Conservation (phyloP, 345 rosid genomes). For the Aegle marmelos region DNA sequence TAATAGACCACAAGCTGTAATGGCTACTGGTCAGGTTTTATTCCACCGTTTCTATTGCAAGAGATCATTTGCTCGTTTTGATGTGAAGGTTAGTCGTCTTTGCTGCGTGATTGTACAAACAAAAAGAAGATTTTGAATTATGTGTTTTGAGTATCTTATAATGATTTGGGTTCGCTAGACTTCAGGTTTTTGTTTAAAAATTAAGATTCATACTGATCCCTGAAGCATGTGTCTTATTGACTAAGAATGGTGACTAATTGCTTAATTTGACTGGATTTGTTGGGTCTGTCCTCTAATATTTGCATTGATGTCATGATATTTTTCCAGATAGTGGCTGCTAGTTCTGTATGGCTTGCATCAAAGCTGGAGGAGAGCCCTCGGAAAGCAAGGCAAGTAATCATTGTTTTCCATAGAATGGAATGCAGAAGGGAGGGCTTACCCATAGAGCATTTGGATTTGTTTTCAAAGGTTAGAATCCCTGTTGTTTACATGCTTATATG, state of each 20-base stretch:
- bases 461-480: constrained; percentile 57
- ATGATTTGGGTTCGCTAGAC: neutral
- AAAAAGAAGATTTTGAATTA: neutral
- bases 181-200: neutral
- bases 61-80: constrained; percentile 87
- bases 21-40: constrained; percentile 97
- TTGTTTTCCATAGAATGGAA: constrained; percentile 95
- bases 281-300: constrained; percentile 7
- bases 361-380: constrained; percentile 84
- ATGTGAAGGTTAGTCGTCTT: constrained; percentile 60
- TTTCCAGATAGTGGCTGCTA: constrained; percentile 84
- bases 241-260: neutral
- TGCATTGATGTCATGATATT: constrained; percentile 12
- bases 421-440: constrained; percentile 88
- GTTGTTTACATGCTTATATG: neutral
- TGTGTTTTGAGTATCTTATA: neutral
- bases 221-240: neutral
- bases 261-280: neutral
- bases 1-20: constrained; percentile 87
- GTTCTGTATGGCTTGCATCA: constrained; percentile 91
- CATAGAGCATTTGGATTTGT: constrained; percentile 65
- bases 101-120: neutral
- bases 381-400: constrained; percentile 86
- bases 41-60: constrained; percentile 95
- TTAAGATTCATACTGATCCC: neutral